A percentile compares a stretch with the other conserved stretches of the same genome.
These are phyloP conservation scores for Boletellus emodensis DNA, from an alignment of 768 basidiomycete species.

Conservation along the genomic window DNA sequence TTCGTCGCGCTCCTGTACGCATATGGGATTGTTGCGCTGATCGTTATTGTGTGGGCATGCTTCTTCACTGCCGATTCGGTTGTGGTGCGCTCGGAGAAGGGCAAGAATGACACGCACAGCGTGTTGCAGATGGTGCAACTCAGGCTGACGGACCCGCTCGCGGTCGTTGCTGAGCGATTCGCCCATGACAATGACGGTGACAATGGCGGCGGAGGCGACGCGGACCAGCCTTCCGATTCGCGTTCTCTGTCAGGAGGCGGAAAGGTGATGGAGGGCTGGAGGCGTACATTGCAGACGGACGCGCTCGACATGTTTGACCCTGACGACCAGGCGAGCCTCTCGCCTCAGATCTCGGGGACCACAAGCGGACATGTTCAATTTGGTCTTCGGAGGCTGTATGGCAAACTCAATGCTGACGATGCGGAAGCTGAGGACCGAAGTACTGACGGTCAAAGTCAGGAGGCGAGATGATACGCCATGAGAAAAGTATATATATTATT, in stretches of 20 bases:
- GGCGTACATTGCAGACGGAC: background rate
- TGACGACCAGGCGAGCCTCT: background rate
- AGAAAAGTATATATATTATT: too few relatives aligned
- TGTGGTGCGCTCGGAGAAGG: background rate
- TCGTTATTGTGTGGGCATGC: background rate
- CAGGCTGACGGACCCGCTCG: slow-evolving; percentile 1
- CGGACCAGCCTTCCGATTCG: background rate
- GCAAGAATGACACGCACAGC: background rate
- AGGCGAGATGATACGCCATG: too few relatives aligned
- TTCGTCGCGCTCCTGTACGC: background rate
- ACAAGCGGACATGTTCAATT: background rate
- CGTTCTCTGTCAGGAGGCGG: background rate
- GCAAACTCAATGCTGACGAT: background rate
- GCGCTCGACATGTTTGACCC: background rate
- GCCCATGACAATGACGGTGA: too few relatives aligned
- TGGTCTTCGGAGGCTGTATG: background rate
- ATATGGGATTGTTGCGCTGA: background rate
- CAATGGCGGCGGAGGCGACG: background rate
- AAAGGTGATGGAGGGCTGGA: background rate
- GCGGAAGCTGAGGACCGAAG: too few relatives aligned
- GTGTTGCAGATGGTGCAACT: slow-evolving; percentile 2
- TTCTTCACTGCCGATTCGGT: background rate
- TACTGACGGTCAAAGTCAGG: too few relatives aligned
- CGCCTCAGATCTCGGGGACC: background rate
- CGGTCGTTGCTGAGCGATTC: background rate